Percentiles rank a stretch among this genome's conserved stretches.
phyloP scores from a whole-genome alignment of 768 basidiomycete genomes.

The Naganishia onofrii region DNA sequence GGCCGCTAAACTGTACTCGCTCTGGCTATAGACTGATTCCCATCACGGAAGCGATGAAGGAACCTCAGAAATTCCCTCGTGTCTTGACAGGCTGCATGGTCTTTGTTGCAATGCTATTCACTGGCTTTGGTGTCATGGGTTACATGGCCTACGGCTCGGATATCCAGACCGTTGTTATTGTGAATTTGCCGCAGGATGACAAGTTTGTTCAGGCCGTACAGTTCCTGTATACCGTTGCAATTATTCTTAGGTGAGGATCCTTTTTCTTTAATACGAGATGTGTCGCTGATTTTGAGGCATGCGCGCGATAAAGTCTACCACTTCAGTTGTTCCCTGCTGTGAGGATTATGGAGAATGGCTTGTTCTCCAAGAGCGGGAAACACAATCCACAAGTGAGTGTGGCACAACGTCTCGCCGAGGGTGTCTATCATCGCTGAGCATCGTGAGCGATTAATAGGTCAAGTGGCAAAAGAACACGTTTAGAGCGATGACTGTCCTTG shows the following conservation, averaged over 20 bases:
- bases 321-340: conserved; percentile 97
- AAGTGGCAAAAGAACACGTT: conserved; percentile 94
- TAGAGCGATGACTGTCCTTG: conserved; percentile 58
- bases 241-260: conserved; percentile 54
- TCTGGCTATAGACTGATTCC: conserved; percentile 67
- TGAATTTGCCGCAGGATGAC: conserved; percentile 80
- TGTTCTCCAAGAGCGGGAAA: conserved; percentile 84
- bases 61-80: conserved; percentile 86
- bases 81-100: conserved; percentile 88
- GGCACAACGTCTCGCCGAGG: not conserved
- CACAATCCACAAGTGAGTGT: conserved; percentile 54
- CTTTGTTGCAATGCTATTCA: conserved; percentile 77
- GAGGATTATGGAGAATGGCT: conserved; percentile 91
- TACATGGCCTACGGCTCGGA: conserved; percentile 84
- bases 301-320: conserved; percentile 63
- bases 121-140: conserved; percentile 78
- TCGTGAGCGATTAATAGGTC: conserved; percentile 53
- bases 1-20: conserved; percentile 16
- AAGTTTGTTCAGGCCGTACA: conserved; percentile 81
- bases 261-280: conserved; percentile 56
- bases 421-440: too few relatives aligned
- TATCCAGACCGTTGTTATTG: conserved; percentile 87
- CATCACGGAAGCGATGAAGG: conserved; percentile 93
- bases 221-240: conserved; percentile 71
- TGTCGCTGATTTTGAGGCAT: conserved; percentile 4